phyloP scores from a whole-genome alignment of 805 yeast species.

The Metschnikowia kunwiensis region DNA sequence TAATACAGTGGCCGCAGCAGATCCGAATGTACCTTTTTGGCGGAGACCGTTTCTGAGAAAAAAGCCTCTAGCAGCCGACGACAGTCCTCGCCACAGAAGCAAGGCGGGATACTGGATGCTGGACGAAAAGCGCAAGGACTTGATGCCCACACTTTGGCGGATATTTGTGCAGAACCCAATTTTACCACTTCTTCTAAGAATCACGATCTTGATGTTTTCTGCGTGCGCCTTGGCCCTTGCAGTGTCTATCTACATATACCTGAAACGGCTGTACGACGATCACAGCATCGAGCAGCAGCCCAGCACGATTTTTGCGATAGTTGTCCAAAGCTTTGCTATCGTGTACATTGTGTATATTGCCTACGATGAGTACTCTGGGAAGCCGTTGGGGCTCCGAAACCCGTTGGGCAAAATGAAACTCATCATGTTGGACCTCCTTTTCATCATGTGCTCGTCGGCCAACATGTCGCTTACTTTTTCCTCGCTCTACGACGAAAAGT shows the following conservation, averaged over 20 bases:
- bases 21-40: conserved; percentile 10
- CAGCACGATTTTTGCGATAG: conserved; percentile 88
- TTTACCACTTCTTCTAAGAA: conserved; percentile 72
- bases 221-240: conserved; percentile 73
- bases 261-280: conserved; percentile 32
- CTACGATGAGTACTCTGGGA: conserved; percentile 86
- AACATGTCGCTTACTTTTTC: conserved; percentile 83
- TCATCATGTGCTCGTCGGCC: conserved; percentile 86
- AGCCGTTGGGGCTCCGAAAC: conserved; percentile 85
- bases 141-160: conserved; percentile 59
- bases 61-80: conserved; percentile 12
- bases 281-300: conserved; percentile 65
- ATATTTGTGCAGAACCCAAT: conserved; percentile 72
- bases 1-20: conserved; percentile 25
- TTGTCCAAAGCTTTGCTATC: conserved; percentile 76
- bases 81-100: conserved; percentile 39
- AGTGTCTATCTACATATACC: conserved; percentile 47
- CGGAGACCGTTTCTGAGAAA: conserved; percentile 13
- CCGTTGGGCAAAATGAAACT: conserved; percentile 81
- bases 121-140: conserved; percentile 55
- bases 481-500: conserved; percentile 71
- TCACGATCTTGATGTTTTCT: conserved; percentile 48
- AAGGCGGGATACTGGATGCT: conserved; percentile 71
- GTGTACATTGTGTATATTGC: conserved; percentile 78
- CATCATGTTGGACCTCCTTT: conserved; percentile 76